Base-by-base conservation (phyloP, 805 yeast genomes). In the Saturnispora zaruensis region DNA sequence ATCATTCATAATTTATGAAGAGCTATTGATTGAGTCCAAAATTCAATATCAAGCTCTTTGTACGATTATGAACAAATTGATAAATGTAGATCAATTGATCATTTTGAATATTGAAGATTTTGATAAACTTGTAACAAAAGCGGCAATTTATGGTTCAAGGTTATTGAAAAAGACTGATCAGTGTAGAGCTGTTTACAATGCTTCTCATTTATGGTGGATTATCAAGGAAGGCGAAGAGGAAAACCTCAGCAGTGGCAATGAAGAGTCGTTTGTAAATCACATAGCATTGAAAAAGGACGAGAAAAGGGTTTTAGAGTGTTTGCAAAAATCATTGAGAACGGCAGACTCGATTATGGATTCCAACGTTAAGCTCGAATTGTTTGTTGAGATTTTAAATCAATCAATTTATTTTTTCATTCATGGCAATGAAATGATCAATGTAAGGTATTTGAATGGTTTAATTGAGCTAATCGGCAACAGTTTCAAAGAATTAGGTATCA, bases 131-230 rank as follows among this genome's bases (percentile, higher is more conserved):
- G 88, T 90, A 46, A 85, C 95, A 14, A 84, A 89, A 63, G 76
- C 90, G 44, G 88, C 96, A 1, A 69, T 90, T 44, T 87, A 88
- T 59, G 95, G 96, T 5, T 87, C 96, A 13, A 87, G 87, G 65
- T 72, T 93, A 46, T 73, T 91, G 59, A 88, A 87, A 65, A 91
- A 91, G 64, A 89, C 93, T 33, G 98, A 91, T 60, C 99, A 93
- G 66, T 90, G 97, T 64, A 78, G 97, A 14, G 82, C 96, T 0
- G 95, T 89, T 5, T 87, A 85, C 62, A 67, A 79, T 46, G 90
- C 96, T 41, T 82, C 96, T 1, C 97, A 93, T 66, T 68, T 93
- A 45, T 93, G 96, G 96, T 87, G 95, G 93, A 84, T 91, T 60
- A 80, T 83, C 23, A 89, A 85, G 52, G 75, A 64, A 41, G 54